These are phyloP conservation scores for Calonectria ilicicola DNA, from an alignment of 2,329 filamentous ascomycete genomes.

Conservation along the genomic window DNA sequence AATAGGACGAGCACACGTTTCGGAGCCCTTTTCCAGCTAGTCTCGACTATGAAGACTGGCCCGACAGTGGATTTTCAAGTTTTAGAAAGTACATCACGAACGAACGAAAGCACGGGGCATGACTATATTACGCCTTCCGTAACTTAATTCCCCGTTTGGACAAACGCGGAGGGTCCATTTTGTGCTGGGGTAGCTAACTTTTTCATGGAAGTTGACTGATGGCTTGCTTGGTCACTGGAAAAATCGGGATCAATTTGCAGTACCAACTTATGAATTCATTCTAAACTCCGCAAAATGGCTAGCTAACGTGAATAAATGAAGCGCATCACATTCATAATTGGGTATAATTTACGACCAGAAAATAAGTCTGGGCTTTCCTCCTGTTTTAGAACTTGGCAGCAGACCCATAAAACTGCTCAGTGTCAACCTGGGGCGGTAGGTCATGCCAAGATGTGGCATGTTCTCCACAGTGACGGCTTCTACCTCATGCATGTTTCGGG, in stretches of 20 bases:
- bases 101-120: not conserved
- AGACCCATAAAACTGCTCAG: constrained; percentile 4
- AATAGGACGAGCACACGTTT: too few relatives aligned
- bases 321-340: not conserved
- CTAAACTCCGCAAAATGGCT: not conserved
- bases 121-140: not conserved
- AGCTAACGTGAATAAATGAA: not conserved
- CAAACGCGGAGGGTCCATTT: not conserved
- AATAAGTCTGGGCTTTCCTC: not conserved
- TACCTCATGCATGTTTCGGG: constrained; percentile 4
- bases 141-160: not conserved
- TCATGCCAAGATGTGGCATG: not conserved
- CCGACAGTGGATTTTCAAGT: not conserved
- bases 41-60: not conserved
- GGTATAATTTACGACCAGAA: constrained; percentile 3
- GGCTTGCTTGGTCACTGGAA: not conserved
- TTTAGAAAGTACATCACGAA: not conserved
- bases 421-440: not conserved
- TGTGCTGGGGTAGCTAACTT: not conserved
- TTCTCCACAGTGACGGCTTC: constrained; percentile 1
- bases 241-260: not conserved
- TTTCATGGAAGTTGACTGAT: not conserved
- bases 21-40: not conserved
- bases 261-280: not conserved
- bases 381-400: not conserved